Conservation (phyloP, 2,329 filamentous ascomycete genomes). For the Microascus cirrosus region DNA sequence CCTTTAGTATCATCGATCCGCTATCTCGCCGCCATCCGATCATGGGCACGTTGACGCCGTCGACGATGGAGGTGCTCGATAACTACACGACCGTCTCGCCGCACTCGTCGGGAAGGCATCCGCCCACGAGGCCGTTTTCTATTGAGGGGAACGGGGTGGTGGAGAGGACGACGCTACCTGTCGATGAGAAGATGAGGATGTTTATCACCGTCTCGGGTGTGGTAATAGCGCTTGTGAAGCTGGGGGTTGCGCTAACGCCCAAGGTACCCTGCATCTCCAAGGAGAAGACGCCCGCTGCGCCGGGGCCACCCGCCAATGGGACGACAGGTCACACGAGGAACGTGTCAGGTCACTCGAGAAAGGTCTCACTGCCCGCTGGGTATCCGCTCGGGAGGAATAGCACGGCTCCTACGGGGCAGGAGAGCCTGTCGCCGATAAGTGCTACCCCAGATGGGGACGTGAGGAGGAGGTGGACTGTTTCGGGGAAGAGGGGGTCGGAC, state of each 20-base stretch:
- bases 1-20: conserved; percentile 66
- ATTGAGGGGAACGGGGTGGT: not conserved
- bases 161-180: conserved; percentile 8
- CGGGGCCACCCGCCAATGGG: not conserved
- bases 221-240: conserved; percentile 13
- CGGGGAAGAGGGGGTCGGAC: not conserved
- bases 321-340: not conserved
- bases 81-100: conserved; percentile 5
- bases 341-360: not conserved
- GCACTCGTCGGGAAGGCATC: not conserved
- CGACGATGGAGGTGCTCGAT: conserved; percentile 58
- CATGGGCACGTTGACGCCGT: conserved; percentile 54
- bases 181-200: conserved; percentile 11
- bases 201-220: conserved; percentile 14
- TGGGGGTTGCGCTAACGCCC: conserved; percentile 7
- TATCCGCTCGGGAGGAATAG: not conserved
- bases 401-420: not conserved
- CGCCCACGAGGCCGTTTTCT: conserved; percentile 3
- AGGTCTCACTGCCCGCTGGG: not conserved
- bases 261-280: not conserved
- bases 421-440: not conserved
- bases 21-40: conserved; percentile 61
- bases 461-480: not conserved
- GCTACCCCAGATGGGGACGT: not conserved
- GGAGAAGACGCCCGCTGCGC: not conserved